phyloP scores from a whole-genome alignment of 2,329 filamentous ascomycete species.

The Tolypocladium sp. region DNA sequence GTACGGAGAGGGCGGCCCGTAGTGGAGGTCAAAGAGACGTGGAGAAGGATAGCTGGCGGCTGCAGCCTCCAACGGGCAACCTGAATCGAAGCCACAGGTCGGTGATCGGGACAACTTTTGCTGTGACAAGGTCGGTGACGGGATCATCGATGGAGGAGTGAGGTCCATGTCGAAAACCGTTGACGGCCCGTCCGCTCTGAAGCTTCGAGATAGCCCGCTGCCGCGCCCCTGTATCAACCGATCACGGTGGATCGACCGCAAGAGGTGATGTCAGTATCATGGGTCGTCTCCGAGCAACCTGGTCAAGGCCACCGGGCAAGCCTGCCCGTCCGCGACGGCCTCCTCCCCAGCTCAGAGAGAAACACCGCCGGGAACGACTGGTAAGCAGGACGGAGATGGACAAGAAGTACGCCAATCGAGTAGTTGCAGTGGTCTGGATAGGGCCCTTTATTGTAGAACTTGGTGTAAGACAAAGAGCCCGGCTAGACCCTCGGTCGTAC shows the following conservation, averaged over 20 bases:
- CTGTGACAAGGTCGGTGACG: constrained; percentile 20
- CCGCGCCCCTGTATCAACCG: neutral
- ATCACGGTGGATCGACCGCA: neutral
- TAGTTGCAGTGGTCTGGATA: neutral
- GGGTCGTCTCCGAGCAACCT: neutral
- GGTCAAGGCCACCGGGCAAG: neutral
- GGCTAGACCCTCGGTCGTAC: neutral
- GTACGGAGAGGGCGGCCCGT: neutral
- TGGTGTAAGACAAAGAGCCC: neutral
- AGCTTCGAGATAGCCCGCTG: neutral
- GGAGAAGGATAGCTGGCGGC: neutral
- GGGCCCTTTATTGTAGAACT: no score
- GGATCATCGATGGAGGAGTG: constrained; percentile 36
- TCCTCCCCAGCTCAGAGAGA: neutral
- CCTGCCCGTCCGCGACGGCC: neutral
- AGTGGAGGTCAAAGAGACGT: neutral
- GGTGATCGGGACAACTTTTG: neutral
- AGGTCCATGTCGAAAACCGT: constrained; percentile 32
- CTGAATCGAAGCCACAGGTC: neutral
- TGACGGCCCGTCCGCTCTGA: neutral
- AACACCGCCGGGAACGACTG: no score
- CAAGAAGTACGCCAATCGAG: neutral
- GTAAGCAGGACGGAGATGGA: neutral
- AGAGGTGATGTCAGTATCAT: neutral
- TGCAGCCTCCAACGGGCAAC: neutral